Conservation (phyloP, 2,329 filamentous ascomycete species). For the Escovopsis sp. region DNA sequence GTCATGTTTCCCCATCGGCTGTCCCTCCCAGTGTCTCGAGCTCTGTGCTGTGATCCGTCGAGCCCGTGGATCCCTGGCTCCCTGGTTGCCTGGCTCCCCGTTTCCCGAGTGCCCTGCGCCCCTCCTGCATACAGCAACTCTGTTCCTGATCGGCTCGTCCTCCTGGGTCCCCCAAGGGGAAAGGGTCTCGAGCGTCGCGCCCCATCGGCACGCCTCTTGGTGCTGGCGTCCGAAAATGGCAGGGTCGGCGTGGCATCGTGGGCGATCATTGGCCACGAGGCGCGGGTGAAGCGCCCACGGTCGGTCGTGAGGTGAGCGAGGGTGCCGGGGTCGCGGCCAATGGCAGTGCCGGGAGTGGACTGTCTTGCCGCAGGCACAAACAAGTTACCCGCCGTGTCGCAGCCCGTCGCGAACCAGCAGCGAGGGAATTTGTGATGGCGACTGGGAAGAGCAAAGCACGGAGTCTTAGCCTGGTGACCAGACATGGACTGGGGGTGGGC, state of each 20-base stretch:
- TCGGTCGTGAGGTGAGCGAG: not conserved
- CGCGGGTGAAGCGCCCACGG: constrained; percentile 4
- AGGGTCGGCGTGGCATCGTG: not conserved
- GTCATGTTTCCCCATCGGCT: no score
- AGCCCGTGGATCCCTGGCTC: no score
- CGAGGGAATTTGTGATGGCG: not conserved
- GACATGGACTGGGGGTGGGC: not conserved
- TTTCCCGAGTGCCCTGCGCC: no score
- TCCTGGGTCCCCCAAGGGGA: no score
- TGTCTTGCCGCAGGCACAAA: not conserved
- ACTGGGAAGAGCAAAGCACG: not conserved
- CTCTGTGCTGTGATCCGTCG: not conserved
- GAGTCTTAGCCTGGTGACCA: not conserved
- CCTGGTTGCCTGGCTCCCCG: no score
- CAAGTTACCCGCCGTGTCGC: not conserved
- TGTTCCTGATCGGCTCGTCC: no score
- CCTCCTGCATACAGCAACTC: no score
- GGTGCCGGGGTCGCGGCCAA: constrained; percentile 4
- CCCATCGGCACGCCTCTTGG: not conserved
- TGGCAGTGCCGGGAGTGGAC: constrained; percentile 1
- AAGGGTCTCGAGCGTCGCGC: no score
- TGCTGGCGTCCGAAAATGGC: constrained; percentile 2
- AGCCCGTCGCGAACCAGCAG: not conserved
- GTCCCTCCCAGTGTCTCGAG: no score
- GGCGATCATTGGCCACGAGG: constrained; percentile 4